Conservation (phyloP, 768 basidiomycete species). For the Rubroboletus satanas region DNA sequence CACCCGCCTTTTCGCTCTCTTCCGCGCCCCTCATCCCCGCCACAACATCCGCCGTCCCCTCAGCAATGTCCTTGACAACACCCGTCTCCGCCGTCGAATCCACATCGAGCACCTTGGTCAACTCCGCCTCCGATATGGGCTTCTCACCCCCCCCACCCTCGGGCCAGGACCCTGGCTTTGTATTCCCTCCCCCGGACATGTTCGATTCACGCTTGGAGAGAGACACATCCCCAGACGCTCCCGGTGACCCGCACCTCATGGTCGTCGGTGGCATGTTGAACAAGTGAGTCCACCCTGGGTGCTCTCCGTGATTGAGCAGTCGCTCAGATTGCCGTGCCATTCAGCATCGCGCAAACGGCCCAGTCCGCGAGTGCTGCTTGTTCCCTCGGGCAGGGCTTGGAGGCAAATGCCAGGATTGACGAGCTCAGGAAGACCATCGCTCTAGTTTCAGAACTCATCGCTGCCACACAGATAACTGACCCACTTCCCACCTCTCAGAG, state of each 20-base stretch:
- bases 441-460: slow-evolving; percentile 53
- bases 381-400: slow-evolving; percentile 40
- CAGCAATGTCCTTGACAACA: slow-evolving; percentile 4
- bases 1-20: not conserved
- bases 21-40: not conserved
- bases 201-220: slow-evolving; percentile 17
- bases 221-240: slow-evolving; percentile 28
- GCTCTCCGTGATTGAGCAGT: not conserved
- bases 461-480: slow-evolving; percentile 38
- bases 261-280: slow-evolving; percentile 48
- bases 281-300: slow-evolving; percentile 40
- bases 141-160: slow-evolving; percentile 19
- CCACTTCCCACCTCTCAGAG: slow-evolving; percentile 31
- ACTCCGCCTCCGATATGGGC: slow-evolving; percentile 22
- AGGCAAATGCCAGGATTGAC: slow-evolving; percentile 49
- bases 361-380: slow-evolving; percentile 53
- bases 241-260: slow-evolving; percentile 46
- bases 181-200: slow-evolving; percentile 26
- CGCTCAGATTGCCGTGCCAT: slow-evolving; percentile 21
- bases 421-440: slow-evolving; percentile 53
- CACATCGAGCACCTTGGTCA: slow-evolving; percentile 16
- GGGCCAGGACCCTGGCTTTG: slow-evolving; percentile 20
- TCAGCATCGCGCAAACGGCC: slow-evolving; percentile 60
- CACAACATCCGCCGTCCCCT: not conserved
- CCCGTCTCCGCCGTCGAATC: slow-evolving; percentile 20